A percentile compares a stretch with the other conserved stretches of the same genome.
phyloP scores from a whole-genome alignment of 805 yeast genomes.

The Saturnispora quitensis region DNA sequence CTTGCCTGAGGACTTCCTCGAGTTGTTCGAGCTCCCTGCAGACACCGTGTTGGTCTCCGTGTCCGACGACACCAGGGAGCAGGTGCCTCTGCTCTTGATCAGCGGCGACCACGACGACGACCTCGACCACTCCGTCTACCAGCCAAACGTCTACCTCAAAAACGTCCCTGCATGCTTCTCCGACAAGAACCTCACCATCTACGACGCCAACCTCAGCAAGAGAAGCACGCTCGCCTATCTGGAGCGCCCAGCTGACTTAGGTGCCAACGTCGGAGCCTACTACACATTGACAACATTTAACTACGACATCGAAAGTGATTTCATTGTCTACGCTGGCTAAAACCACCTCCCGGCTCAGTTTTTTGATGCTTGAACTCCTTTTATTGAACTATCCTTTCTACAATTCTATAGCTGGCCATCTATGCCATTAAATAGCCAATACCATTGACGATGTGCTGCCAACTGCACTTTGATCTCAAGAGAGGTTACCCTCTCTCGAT shows the following conservation, averaged over 20 bases:
- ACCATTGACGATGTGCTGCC: neutral
- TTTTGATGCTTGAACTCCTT: neutral
- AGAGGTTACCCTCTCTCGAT: neutral
- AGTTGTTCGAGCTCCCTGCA: neutral
- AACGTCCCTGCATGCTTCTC: neutral
- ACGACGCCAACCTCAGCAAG: neutral
- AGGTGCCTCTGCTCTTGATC: neutral
- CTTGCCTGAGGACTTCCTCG: slow-evolving; percentile 9
- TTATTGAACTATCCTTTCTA: too few relatives aligned
- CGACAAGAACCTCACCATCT: neutral
- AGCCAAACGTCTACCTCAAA: neutral
- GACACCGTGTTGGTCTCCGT: neutral
- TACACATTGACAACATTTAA: neutral
- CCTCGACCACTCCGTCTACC: neutral
- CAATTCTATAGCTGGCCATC: too few relatives aligned
- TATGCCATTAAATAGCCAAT: neutral
- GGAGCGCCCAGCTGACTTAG: neutral
- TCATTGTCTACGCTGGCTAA: neutral
- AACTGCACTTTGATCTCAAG: too few relatives aligned
- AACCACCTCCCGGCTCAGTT: neutral
- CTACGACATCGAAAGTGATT: neutral
- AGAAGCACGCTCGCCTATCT: neutral
- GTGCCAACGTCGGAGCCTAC: neutral
- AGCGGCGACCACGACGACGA: neutral
- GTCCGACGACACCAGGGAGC: neutral